Percentiles rank a stretch among this genome's conserved stretches.
Evolutionary conservation across 139 green algal species (phyloP).

Genomic region (Closterium sp.): DNA sequence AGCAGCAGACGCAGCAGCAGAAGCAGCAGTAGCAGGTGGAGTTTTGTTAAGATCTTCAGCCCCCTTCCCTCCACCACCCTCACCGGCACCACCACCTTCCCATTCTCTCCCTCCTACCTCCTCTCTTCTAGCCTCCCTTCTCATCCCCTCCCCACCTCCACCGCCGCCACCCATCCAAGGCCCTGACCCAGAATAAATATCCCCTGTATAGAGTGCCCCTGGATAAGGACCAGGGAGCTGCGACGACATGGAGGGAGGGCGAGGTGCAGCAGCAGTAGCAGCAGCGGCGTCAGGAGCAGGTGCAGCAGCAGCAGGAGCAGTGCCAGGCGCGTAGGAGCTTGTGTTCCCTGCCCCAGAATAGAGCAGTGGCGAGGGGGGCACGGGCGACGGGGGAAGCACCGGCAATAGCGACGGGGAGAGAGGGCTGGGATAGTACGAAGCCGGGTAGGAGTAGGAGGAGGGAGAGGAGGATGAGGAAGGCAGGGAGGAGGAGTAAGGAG

Average conservation of each 20-base stretch:
- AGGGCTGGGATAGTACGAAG: neutral
- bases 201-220: neutral
- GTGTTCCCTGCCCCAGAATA: neutral
- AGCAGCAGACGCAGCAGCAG: neutral
- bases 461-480: neutral
- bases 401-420: neutral
- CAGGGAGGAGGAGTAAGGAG: neutral
- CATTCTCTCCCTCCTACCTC: neutral
- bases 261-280: neutral
- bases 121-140: neutral
- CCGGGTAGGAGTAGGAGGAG: neutral
- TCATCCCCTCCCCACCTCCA: neutral
- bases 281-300: neutral
- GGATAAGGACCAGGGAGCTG: neutral
- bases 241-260: neutral
- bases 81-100: neutral
- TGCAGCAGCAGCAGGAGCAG: too few relatives aligned
- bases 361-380: neutral
- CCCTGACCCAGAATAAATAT: neutral
- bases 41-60: neutral
- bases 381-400: neutral
- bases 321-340: neutral
- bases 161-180: neutral
- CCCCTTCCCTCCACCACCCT: neutral
- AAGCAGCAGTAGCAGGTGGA: neutral